Evolutionary conservation across 2,329 filamentous ascomycete species (phyloP).

Genomic region (Ceratocystis papillata): DNA sequence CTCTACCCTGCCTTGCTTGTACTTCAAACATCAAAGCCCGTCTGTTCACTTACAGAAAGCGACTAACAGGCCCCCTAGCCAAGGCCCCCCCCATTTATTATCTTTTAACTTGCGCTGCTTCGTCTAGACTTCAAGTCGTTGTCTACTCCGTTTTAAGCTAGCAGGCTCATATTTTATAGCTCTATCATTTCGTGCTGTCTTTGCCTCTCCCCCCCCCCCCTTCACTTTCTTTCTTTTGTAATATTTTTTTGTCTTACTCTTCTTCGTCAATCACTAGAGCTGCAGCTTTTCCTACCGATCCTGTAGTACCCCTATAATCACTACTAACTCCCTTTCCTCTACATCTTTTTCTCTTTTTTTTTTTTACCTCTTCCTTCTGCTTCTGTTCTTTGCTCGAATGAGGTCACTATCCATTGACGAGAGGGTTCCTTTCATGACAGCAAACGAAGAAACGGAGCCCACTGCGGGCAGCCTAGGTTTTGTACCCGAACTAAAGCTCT

Average conservation of each 20-base stretch:
- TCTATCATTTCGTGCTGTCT: background rate
- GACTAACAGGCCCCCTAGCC: background rate
- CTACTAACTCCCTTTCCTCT: background rate
- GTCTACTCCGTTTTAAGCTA: background rate
- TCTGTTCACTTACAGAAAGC: conserved; percentile 2
- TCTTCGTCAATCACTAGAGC: background rate
- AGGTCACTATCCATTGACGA: conserved; percentile 18
- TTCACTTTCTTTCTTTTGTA: background rate
- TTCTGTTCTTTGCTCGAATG: conserved; percentile 12
- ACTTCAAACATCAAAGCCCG: background rate
- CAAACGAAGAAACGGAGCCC: conserved; percentile 18
- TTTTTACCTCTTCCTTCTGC: background rate
- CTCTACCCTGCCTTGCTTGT: background rate
- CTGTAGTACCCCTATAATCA: background rate
- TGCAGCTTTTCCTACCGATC: background rate
- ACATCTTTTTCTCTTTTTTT: background rate
- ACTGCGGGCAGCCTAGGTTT: conserved; percentile 1
- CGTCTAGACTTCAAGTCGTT: background rate
- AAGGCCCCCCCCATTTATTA: background rate
- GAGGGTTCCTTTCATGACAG: conserved; percentile 21
- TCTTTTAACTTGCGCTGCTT: background rate
- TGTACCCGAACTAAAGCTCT: conserved; percentile 24
- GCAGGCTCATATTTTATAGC: background rate
- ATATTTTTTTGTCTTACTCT: background rate
- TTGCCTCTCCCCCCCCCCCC: too few species aligned